These are phyloP conservation scores for Boletellus sp. DNA, from an alignment of 768 basidiomycete genomes.

Conservation along the genomic window DNA sequence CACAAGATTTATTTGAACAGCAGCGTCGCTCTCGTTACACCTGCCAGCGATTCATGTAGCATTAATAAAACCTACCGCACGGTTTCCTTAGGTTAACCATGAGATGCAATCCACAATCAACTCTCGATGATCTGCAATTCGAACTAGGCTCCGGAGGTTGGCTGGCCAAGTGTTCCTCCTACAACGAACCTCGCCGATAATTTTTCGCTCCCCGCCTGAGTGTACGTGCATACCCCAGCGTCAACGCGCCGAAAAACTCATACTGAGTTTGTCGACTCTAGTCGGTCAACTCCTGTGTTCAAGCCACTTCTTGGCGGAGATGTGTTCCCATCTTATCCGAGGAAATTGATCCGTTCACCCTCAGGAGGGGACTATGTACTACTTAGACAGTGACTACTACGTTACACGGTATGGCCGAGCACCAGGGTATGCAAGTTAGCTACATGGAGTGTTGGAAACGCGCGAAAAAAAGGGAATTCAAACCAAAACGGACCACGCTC, in stretches of 20 bases:
- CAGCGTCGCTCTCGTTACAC: no score
- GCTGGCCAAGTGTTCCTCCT: slow-evolving; percentile 1
- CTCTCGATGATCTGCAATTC: no score
- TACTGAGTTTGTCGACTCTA: no score
- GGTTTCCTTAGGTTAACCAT: no score
- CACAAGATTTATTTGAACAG: no score
- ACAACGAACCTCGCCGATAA: slow-evolving; percentile 35
- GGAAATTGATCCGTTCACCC: background rate
- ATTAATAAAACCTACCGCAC: no score
- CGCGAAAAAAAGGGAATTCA: background rate
- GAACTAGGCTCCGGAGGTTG: slow-evolving; percentile 13
- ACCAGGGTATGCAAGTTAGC: slow-evolving; percentile 2
- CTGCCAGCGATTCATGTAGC: no score
- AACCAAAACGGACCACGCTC: background rate
- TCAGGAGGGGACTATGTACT: background rate
- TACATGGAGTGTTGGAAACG: slow-evolving; percentile 14
- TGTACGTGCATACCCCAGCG: no score
- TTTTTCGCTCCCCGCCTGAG: slow-evolving; percentile 28
- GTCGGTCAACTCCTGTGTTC: no score
- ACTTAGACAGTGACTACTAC: background rate
- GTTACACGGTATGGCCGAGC: slow-evolving; percentile 6
- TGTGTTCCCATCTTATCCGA: background rate
- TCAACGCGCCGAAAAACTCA: no score
- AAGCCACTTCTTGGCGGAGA: no score
- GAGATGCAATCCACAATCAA: no score